Evolutionary conservation across 257 asterid species (phyloP).

Genomic region (Scutellaria minor): DNA sequence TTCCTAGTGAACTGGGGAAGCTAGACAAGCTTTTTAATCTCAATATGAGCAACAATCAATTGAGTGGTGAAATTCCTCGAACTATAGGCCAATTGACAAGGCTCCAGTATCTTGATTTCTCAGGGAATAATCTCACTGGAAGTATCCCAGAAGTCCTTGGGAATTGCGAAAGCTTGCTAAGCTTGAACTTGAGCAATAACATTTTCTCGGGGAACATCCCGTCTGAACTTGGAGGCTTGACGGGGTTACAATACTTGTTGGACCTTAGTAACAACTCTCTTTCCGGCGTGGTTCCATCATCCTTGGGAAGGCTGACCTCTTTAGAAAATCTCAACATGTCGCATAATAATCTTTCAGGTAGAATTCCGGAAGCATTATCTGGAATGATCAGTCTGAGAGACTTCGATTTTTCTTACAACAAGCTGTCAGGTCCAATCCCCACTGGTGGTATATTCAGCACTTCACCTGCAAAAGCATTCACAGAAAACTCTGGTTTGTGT

Average conservation of each 20-base stretch:
- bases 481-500: conserved; percentile 66
- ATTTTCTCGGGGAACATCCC: conserved; percentile 66
- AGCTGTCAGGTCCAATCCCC: conserved; percentile 70
- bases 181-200: conserved; percentile 63
- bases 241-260: conserved; percentile 50
- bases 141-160: conserved; percentile 55
- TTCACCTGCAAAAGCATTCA: conserved; percentile 52
- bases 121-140: conserved; percentile 60
- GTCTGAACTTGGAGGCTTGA: conserved; percentile 60
- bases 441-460: conserved; percentile 41
- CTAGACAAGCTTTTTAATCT: conserved; percentile 47
- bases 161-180: conserved; percentile 45
- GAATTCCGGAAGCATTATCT: conserved; percentile 60
- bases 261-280: conserved; percentile 72
- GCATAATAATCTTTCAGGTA: conserved; percentile 67
- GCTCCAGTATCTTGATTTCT: conserved; percentile 66
- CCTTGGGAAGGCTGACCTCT: conserved; percentile 56
- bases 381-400: conserved; percentile 57
- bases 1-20: conserved; percentile 64
- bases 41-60: conserved; percentile 60
- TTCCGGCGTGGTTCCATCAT: conserved; percentile 65
- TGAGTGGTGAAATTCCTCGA: conserved; percentile 67
- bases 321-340: conserved; percentile 74
- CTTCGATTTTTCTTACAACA: conserved; percentile 71
- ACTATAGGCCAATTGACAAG: conserved; percentile 48